Evolutionary conservation across 139 green algal species (phyloP), one percentile per base, ranked within the genome.

Genomic region (Chlorella sp.): DNA sequence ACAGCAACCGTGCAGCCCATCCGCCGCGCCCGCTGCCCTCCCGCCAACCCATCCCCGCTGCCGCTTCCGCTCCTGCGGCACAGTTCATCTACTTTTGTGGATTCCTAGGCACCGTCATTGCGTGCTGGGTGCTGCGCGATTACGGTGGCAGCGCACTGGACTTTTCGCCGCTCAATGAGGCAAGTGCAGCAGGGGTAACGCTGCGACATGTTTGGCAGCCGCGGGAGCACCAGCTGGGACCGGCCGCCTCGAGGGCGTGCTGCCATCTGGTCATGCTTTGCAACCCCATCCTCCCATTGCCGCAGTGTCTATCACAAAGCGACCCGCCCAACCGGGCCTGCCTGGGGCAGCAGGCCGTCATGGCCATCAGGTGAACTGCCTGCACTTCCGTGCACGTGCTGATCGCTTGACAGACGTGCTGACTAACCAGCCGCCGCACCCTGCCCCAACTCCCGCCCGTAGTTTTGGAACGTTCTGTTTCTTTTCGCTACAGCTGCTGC

Each of bases 391-490:
- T 54, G n/a, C n/a, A n/a, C n/a, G n/a, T n/a, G n/a, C n/a, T n/a
- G n/a, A n/a, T n/a, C n/a, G n/a, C n/a, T n/a, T n/a, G n/a, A n/a
- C n/a, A n/a, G n/a, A n/a, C n/a, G n/a, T n/a, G n/a, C n/a, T n/a
- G n/a, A n/a, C n/a, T n/a, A n/a, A n/a, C n/a, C n/a, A n/a, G n/a
- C n/a, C n/a, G n/a, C 64, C 36, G 62, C 28, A 2, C 8, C 9
- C 62, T 26, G 3, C 2, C 8, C 36, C 65, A 24, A 38, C 64
- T 9, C 19, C 65, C 0, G 3, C 65, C n/a, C 34, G 65, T 34
- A 73, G 64, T 62, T 95, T 97, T 54, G 94, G 92, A 17, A 97
- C 92, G 76, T 93, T 96, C 78, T 44, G 88, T 11, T 97, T 95
- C 86, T 97, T 96, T 79, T 69, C 82, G 0, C 65, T 90, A 38